These are phyloP conservation scores for Aspergillus fructus DNA, from an alignment of 2,329 filamentous ascomycete species.

Conservation along the genomic window DNA sequence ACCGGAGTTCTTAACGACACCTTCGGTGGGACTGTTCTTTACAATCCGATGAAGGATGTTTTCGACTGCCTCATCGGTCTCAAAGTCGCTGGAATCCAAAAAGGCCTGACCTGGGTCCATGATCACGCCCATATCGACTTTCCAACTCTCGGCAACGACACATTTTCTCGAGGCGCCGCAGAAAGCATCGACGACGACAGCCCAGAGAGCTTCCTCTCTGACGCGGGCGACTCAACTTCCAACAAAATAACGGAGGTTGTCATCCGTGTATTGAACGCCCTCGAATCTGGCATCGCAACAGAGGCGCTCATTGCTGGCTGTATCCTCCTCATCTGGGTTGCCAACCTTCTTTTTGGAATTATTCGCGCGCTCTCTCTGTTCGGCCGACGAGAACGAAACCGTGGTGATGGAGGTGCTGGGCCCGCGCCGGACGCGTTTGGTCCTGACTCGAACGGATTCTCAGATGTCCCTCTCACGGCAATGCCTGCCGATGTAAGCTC, in stretches of 20 bases:
- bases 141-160: constrained; percentile 73
- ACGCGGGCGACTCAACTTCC: constrained; percentile 68
- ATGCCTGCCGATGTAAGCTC: constrained; percentile 21
- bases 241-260: constrained; percentile 82
- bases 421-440: constrained; percentile 11
- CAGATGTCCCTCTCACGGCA: constrained; percentile 38
- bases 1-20: constrained; percentile 69
- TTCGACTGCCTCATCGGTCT: constrained; percentile 83
- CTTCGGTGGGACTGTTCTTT: constrained; percentile 79
- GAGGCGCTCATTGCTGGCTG: constrained; percentile 78
- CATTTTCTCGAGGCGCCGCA: constrained; percentile 77
- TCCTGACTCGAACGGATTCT: constrained; percentile 30
- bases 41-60: constrained; percentile 74
- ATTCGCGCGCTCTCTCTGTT: constrained; percentile 64
- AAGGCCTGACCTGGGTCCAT: constrained; percentile 89
- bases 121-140: constrained; percentile 82
- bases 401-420: constrained; percentile 58
- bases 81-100: constrained; percentile 81
- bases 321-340: constrained; percentile 73
- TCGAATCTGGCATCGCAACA: constrained; percentile 67
- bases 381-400: constrained; percentile 58
- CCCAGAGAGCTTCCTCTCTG: constrained; percentile 69
- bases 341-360: constrained; percentile 74
- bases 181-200: constrained; percentile 55
- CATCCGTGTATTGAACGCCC: constrained; percentile 63